Evolutionary conservation across 2,329 filamentous ascomycete genomes (phyloP).

Genomic region (Neonectria sp.): DNA sequence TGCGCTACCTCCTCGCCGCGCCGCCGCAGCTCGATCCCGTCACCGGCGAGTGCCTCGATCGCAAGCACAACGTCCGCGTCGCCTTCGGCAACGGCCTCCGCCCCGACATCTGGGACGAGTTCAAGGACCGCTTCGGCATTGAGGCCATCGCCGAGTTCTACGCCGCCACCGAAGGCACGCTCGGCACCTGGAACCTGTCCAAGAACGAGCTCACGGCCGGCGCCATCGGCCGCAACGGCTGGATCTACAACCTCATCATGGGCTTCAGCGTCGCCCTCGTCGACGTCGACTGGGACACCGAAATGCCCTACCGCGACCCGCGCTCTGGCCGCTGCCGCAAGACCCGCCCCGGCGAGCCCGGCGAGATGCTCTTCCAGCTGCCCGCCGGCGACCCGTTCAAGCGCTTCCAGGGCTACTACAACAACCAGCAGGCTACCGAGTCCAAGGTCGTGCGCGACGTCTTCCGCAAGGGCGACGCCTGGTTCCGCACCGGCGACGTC

Average conservation of each 20-base stretch:
- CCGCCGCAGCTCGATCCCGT: conserved; percentile 73
- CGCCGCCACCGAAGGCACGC: conserved; percentile 80
- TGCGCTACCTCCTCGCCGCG: conserved; percentile 83
- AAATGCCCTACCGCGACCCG: conserved; percentile 77
- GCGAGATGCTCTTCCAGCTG: conserved; percentile 82
- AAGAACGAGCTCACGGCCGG: conserved; percentile 82
- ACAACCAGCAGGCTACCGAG: conserved; percentile 78
- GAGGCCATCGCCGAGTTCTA: conserved; percentile 85
- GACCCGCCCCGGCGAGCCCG: conserved; percentile 73
- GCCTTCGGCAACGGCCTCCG: conserved; percentile 90
- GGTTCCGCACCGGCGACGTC: conserved; percentile 89
- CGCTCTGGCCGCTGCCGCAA: conserved; percentile 78
- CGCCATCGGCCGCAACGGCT: conserved; percentile 82
- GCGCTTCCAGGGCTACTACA: conserved; percentile 87
- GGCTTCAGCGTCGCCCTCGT: conserved; percentile 71
- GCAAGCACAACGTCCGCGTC: conserved; percentile 78
- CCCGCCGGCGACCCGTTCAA: conserved; percentile 74
- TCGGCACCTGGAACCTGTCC: conserved; percentile 80
- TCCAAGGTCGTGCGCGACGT: conserved; percentile 83
- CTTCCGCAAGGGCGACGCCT: conserved; percentile 82
- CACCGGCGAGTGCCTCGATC: conserved; percentile 79
- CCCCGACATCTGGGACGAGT: conserved; percentile 87
- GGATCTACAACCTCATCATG: conserved; percentile 70
- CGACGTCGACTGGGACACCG: conserved; percentile 79
- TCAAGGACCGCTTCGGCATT: conserved; percentile 86